Conservation (phyloP, 208 protist species). For the Crithidia brevicula region DNA sequence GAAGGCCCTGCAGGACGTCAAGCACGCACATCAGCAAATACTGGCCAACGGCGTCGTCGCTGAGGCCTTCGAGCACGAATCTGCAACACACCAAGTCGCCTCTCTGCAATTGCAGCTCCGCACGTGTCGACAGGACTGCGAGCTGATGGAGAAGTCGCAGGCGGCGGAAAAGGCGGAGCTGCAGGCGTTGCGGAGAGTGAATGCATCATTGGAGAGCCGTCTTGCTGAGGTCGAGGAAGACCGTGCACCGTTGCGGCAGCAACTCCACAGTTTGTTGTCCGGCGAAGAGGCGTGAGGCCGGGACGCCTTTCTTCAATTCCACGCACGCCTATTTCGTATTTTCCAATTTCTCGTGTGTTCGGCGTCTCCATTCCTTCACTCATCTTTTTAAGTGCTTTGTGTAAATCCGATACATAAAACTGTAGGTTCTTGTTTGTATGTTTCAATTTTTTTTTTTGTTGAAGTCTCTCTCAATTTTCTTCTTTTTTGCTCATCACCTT, state of each 20-base stretch:
- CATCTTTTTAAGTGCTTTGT: too few species aligned
- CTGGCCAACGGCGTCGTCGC: constrained; percentile 17
- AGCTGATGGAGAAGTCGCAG: constrained; percentile 20
- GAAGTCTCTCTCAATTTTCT: constrained; percentile 2
- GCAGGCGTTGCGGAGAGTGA: constrained; percentile 63
- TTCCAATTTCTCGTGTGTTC: too few species aligned
- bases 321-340: too few species aligned
- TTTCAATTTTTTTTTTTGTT: constrained; percentile 15
- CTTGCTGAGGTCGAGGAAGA: constrained; percentile 73
- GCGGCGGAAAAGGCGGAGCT: constrained; percentile 51
- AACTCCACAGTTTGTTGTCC: constrained; percentile 66
- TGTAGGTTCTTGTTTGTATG: not conserved
- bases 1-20: constrained; percentile 5
- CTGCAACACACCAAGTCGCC: constrained; percentile 19
- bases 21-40: constrained; percentile 15
- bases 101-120: constrained; percentile 23
- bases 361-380: too few species aligned
- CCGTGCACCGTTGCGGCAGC: constrained; percentile 75
- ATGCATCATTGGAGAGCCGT: constrained; percentile 64
- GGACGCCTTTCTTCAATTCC: too few species aligned
- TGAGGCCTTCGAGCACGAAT: constrained; percentile 12
- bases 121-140: constrained; percentile 21
- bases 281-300: not conserved
- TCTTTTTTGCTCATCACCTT: too few species aligned
- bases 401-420: too few species aligned